Base-by-base conservation (phyloP, 2,329 filamentous ascomycete species). In the Leptographium radiaticola region DNA sequence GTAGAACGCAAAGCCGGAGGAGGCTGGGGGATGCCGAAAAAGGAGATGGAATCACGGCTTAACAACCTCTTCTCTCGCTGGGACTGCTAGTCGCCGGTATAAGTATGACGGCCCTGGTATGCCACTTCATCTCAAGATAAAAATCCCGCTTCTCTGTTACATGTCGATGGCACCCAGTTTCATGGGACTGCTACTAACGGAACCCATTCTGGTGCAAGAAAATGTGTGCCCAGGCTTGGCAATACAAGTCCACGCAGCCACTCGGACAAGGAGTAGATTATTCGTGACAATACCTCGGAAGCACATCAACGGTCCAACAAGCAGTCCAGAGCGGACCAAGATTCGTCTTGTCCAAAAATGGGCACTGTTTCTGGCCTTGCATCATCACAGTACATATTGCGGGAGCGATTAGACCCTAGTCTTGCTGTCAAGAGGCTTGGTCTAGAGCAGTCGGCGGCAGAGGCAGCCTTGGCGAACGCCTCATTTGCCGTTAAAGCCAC, bases 331-430 rank as follows among this genome's bases (percentile, higher is more conserved):
- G 45, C 11, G 31, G 45, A 36, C 12, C 18, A 7, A 15, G 39
- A 11, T n/a, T n/a, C n/a, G n/a, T n/a, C n/a, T n/a, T n/a, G 18
- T 12, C 44, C n/a, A 25, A 38, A 38, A 20, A 16, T 25, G 9
- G 18, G 13, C 20, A 1, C 13, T 11, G 4, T 12, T 30, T 34
- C 34, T 20, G 16, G 4, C 6, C 46, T 56, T 49, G 45, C 55
- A 52, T 51, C 55, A 56, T 56, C 13, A 52, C 33, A 38, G 34
- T 42, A 15, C 13, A 56, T 56, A 52, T 56, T 52, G 55, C 42
- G 30, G 50, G 18, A n/a, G 39, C 5, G 25, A 25, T 25, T 25
- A 25, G 25, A 25, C 25, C 25, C 25, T 25, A 25, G 25, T 25
- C 25, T 25, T 25, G 25, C 25, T 5, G 25, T 25, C 25, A 25